A percentile compares a stretch with the other conserved stretches of the same genome.
Evolutionary conservation across 2,329 filamentous ascomycete genomes (phyloP).

Genomic region (Botryotinia globosa): DNA sequence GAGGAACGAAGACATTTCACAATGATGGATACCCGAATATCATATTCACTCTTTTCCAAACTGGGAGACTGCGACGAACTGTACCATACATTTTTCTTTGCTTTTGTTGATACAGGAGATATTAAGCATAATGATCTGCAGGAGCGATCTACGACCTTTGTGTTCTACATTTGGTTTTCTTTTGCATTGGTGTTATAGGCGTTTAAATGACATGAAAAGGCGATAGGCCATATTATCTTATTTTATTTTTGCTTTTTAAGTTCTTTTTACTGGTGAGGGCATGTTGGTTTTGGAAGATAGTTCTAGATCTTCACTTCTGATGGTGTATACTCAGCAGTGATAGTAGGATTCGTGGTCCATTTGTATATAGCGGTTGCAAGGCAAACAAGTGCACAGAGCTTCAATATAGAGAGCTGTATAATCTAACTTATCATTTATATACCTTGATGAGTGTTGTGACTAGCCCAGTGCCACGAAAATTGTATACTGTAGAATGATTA

Average conservation of each 20-base stretch:
- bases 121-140: constrained; percentile 48
- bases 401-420: constrained; percentile 17
- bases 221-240: constrained; percentile 13
- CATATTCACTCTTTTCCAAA: constrained; percentile 19
- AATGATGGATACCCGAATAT: constrained; percentile 25
- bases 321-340: constrained; percentile 19
- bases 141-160: constrained; percentile 47
- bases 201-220: constrained; percentile 24
- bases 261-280: constrained; percentile 10
- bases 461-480: background rate
- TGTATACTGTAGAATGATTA: background rate
- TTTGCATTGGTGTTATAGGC: constrained; percentile 35
- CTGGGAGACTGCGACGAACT: constrained; percentile 25
- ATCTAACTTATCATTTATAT: background rate
- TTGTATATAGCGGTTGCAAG: constrained; percentile 31
- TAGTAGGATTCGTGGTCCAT: constrained; percentile 21
- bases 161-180: constrained; percentile 30
- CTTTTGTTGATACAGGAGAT: constrained; percentile 40
- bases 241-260: constrained; percentile 1
- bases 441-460: background rate
- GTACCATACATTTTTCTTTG: constrained; percentile 39
- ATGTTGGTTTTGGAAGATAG: constrained; percentile 17
- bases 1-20: constrained; percentile 22
- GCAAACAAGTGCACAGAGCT: constrained; percentile 29
- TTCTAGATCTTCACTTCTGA: constrained; percentile 24